Conservation (phyloP, 345 rosid genomes). For the Eucalyptus paniculata region DNA sequence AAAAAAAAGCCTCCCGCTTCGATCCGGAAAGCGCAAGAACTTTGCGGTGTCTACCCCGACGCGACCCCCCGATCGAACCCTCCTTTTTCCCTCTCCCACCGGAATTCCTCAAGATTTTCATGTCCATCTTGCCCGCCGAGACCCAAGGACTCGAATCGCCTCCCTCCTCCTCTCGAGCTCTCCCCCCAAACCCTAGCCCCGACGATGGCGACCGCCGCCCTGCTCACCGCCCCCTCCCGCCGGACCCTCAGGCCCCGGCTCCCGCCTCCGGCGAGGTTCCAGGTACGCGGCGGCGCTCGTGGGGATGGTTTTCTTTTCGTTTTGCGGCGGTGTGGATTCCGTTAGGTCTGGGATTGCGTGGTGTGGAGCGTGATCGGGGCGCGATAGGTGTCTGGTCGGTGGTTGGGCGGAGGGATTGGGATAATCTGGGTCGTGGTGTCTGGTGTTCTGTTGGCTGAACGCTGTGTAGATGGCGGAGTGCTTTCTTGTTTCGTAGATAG, state of each 20-base stretch:
- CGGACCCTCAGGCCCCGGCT: slow-evolving; percentile 1
- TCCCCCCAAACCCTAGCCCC: slow-evolving; percentile 40
- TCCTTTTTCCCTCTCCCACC: background rate
- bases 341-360: background rate
- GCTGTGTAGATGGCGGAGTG: background rate
- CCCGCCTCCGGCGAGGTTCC: background rate
- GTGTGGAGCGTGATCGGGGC: background rate
- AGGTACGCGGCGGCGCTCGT: background rate
- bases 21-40: background rate
- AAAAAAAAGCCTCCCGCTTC: background rate
- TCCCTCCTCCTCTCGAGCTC: slow-evolving; percentile 13
- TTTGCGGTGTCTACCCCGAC: background rate
- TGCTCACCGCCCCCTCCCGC: slow-evolving; percentile 3
- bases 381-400: background rate
- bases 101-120: slow-evolving; percentile 30
- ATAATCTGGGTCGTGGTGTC: background rate
- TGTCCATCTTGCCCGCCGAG: slow-evolving; percentile 92
- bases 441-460: background rate
- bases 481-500: background rate
- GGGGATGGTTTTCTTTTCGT: background rate
- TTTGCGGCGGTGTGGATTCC: background rate
- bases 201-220: slow-evolving; percentile 39
- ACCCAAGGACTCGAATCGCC: slow-evolving; percentile 44
- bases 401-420: background rate
- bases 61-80: background rate